Evolutionary conservation across 177 flowering plant species (phyloP).

Genomic region (Vitis hybrid): DNA sequence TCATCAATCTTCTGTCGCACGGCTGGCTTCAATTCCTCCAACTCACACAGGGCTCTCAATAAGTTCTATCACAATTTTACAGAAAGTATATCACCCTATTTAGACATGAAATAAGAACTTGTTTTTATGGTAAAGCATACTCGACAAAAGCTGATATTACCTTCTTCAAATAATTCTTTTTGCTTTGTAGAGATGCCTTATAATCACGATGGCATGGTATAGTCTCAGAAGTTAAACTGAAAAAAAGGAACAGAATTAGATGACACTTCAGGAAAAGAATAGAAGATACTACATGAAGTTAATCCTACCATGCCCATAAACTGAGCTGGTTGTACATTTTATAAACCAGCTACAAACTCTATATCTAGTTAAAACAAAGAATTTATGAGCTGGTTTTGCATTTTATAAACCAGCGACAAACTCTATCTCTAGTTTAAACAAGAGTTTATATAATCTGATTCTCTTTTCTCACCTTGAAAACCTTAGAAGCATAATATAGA

Average conservation of each 20-base stretch:
- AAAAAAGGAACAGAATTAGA: slow-evolving; percentile 15
- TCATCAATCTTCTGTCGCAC: slow-evolving; percentile 53
- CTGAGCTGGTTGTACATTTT: background rate
- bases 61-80: slow-evolving; percentile 41
- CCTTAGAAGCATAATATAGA: slow-evolving; percentile 83
- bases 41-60: slow-evolving; percentile 58
- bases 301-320: background rate
- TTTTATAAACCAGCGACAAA: too few relatives aligned
- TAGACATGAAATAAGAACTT: background rate
- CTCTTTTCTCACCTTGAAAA: slow-evolving; percentile 74
- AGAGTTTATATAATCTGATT: too few relatives aligned
- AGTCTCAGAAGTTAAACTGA: slow-evolving; percentile 85
- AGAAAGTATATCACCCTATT: slow-evolving; percentile 21
- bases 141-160: slow-evolving; percentile 23
- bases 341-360: background rate
- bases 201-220: slow-evolving; percentile 89
- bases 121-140: background rate
- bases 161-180: slow-evolving; percentile 51
- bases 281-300: background rate
- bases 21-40: slow-evolving; percentile 75
- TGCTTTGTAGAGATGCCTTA: slow-evolving; percentile 38
- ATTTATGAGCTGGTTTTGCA: background rate
- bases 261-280: background rate
- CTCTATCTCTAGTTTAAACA: too few relatives aligned
- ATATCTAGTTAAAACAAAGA: background rate